Evolutionary conservation across 345 rosid species (phyloP).

Genomic region (Passiflora organensis): DNA sequence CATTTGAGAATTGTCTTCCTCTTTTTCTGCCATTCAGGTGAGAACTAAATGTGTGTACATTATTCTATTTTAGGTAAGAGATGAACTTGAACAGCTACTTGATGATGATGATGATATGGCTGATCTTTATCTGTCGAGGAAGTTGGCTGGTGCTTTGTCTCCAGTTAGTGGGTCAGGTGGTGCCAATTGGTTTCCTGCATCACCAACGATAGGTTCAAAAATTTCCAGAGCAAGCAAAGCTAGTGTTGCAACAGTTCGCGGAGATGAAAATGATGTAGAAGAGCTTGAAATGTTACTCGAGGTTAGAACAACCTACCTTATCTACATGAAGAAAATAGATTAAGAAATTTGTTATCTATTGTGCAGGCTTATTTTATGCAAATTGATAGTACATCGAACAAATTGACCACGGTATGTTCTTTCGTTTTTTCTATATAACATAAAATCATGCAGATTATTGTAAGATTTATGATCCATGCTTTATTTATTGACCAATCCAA

Average conservation of each 20-base stretch:
- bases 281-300: constrained; percentile 98
- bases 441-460: not conserved
- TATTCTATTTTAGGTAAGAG: constrained; percentile 61
- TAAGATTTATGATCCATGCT: not conserved
- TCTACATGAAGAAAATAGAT: not conserved
- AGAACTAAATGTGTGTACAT: not conserved
- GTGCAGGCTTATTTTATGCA: constrained; percentile 94
- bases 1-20: not conserved
- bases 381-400: constrained; percentile 88
- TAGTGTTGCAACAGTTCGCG: constrained; percentile 70
- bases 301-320: constrained; percentile 34
- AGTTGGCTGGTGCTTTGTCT: constrained; percentile 58
- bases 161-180: constrained; percentile 69
- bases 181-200: constrained; percentile 67
- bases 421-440: not conserved
- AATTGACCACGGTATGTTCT: constrained; percentile 59
- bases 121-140: constrained; percentile 89
- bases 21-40: no score
- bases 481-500: constrained; percentile 4
- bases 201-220: constrained; percentile 89
- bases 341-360: constrained; percentile 4
- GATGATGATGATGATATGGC: constrained; percentile 99
- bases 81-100: constrained; percentile 88
- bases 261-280: constrained; percentile 95
- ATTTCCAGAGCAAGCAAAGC: constrained; percentile 92